Evolutionary conservation across 1,284 basidiomycete species (phyloP), one percentile per base, ranked within the genome.

Genomic region (Ceratorhiza oryzae-sativae): DNA sequence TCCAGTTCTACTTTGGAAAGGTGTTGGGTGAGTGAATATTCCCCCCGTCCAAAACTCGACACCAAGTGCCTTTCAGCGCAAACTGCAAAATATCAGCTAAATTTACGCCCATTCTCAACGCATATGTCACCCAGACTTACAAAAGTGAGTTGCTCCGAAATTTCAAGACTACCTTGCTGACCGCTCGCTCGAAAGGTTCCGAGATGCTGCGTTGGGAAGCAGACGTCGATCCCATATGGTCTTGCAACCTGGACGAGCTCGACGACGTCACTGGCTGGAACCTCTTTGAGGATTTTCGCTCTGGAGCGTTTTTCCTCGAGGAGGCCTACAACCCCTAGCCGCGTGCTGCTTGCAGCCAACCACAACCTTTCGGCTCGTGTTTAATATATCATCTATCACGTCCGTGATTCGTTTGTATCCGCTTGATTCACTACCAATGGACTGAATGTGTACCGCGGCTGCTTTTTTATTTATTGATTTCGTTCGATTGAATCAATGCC

Each of bases 251-350:
- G 12, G 55, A 58, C 53, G 65, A 68, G 12, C 36, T 68, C 0
- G 53, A 68, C 27, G 65, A 68, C 23, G 53, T 68, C 9, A 68
- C 65, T 34, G 65, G 53, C 15, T 68, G 65, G 65, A 68, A 68
- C 27, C 49, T 68, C 39, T 27, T 68, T 27, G 65, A 68, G 41
- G 51, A 68, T 30, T 23, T 36, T 3, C 39, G 39, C 30, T 45
- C 30, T 23, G 67, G 67, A n/a, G 67, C 67, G 12, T 70, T 70
- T 55, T 46, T 42, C 30, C 55, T 70, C 9, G 67, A 70, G 42
- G 20, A 30, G 32, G 12, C 53, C 36, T 34, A 32, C 18, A 15
- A 13, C 9, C 53, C 32, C 18, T 34, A 32, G 20, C n/a, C n/a
- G n/a, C 15, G 15, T n/a, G 18, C 27, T 36, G 15, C 9, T 27